Evolutionary conservation across 2,329 filamentous ascomycete species (phyloP), one percentile per base, ranked within the genome.

Genomic region (Colletotrichum magnum): DNA sequence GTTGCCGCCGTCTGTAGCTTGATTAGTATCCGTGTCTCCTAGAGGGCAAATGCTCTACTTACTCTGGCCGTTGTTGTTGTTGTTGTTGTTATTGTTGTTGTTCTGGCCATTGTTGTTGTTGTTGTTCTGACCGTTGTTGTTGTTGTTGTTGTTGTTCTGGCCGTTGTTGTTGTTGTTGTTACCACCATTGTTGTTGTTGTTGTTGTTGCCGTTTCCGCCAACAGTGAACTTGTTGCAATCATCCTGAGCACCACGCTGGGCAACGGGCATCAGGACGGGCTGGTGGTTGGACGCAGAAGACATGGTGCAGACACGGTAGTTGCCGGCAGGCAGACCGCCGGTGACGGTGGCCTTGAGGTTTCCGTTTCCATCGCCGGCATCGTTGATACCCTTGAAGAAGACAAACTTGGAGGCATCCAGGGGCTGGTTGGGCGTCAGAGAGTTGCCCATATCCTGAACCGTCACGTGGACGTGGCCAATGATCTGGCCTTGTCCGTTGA

Each of bases 301-400:
- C 87, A 92, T 90, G 74, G 86, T 88, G 84, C 90, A 92, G 70
- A 90, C 79, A 73, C 90, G 88, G 81, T 91, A 92, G 81, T 87
- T 89, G 43, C 89, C 89, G 3, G 84, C 82, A 3, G 88, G 88
- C 3, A 92, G 86, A 74, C 89, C 90, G 65, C 85, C 87, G 1
- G 81, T 79, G 26, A 92, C 89, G 2, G 77, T 79, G 47, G 89
- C 86, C 13, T 81, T 78, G 12, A 92, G 81, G 5, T 83, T 79
- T 58, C 89, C 89, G 2, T 87, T 74, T 39, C 85, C 85, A 73
- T 91, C 85, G 41, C 88, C 88, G 16, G 79, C 83, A 69, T 90
- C 88, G 78, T 91, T 90, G 80, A 91, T 89, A 70, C 89, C 89
- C 83, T 91, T 90, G 86, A 91, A 91, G 78, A 90, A 90, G 75